Conservation (phyloP, 2,329 filamentous ascomycete genomes). For the Hypoxylon sp. region DNA sequence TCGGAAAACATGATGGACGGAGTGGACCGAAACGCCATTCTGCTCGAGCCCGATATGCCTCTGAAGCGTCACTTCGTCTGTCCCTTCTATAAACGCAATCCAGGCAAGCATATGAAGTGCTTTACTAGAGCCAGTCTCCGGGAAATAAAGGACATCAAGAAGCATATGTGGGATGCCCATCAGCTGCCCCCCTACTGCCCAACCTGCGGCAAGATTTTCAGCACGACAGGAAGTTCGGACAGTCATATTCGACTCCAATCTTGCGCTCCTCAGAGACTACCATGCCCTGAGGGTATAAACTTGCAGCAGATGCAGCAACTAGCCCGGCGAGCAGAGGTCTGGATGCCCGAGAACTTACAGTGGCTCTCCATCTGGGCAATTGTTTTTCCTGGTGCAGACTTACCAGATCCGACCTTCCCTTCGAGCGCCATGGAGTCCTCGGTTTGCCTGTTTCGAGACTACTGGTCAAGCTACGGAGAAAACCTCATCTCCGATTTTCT, state of each 20-base stretch:
- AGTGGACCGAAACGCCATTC: background rate
- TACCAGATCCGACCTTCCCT: constrained; percentile 9
- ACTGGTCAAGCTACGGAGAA: constrained; percentile 39
- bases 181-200: constrained; percentile 44
- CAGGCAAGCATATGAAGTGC: constrained; percentile 27
- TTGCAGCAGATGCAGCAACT: constrained; percentile 43
- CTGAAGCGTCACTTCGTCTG: constrained; percentile 15
- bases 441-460: constrained; percentile 37
- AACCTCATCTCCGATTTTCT: constrained; percentile 32
- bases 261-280: constrained; percentile 14
- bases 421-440: constrained; percentile 22
- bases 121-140: constrained; percentile 26
- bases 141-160: constrained; percentile 39
- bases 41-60: background rate
- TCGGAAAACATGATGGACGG: background rate
- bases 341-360: constrained; percentile 33
- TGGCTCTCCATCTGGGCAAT: constrained; percentile 45
- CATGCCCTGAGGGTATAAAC: constrained; percentile 38
- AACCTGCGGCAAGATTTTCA: constrained; percentile 33
- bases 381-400: constrained; percentile 38
- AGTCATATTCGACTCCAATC: constrained; percentile 32
- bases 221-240: constrained; percentile 26
- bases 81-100: constrained; percentile 34
- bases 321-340: constrained; percentile 12
- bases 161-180: constrained; percentile 40